A percentile compares a stretch with the other conserved stretches of the same genome.
phyloP scores from a whole-genome alignment of 208 protist species.

The Naegleria gruberi region DNA sequence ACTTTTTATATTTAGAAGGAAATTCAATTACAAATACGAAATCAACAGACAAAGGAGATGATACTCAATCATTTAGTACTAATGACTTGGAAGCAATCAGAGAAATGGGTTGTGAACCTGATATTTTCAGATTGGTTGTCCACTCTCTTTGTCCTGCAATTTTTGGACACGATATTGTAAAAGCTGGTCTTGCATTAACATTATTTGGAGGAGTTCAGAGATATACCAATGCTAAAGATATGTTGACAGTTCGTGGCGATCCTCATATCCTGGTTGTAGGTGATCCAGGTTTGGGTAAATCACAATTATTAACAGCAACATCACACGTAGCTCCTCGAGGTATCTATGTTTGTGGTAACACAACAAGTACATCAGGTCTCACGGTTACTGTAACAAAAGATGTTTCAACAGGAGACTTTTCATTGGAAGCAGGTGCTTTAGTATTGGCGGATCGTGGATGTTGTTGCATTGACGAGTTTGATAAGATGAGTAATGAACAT shows the following conservation, averaged over 20 bases:
- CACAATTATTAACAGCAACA: constrained; percentile 83
- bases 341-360: constrained; percentile 97
- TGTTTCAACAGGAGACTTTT: constrained; percentile 45
- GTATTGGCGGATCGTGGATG: constrained; percentile 79
- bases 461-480: constrained; percentile 99
- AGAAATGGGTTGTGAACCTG: constrained; percentile 60
- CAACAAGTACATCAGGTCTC: constrained; percentile 87
- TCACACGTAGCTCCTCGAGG: constrained; percentile 81
- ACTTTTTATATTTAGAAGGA: constrained; percentile 30
- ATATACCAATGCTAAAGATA: constrained; percentile 31
- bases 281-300: constrained; percentile 92
- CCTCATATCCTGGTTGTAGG: constrained; percentile 94
- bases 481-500: constrained; percentile 96
- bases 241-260: constrained; percentile 48
- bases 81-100: constrained; percentile 43
- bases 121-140: constrained; percentile 69
- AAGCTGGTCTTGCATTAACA: constrained; percentile 63
- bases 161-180: constrained; percentile 74
- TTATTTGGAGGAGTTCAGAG: constrained; percentile 64
- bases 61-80: background rate
- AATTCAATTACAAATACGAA: constrained; percentile 32
- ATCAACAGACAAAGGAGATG: constrained; percentile 36
- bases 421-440: constrained; percentile 38
- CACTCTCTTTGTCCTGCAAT: constrained; percentile 80
- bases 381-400: constrained; percentile 93